Conservation (phyloP, 192 early-diverging fungal genomes). For the Entrophospora sp. region DNA sequence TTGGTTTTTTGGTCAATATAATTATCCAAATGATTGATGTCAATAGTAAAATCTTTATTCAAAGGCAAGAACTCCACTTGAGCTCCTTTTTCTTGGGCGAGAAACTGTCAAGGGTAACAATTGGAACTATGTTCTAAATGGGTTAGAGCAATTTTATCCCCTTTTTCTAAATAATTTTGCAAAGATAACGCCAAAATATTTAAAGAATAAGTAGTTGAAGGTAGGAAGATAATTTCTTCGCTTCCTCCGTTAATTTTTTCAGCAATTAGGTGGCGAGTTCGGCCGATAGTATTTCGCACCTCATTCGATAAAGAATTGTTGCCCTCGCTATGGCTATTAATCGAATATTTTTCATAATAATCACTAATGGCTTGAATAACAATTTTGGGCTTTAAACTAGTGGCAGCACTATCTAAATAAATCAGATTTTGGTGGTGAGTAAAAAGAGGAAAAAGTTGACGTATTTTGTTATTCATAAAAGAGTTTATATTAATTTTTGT, state of each 20-base stretch:
- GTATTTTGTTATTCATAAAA: slow-evolving; percentile 5
- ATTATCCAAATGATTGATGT: not conserved
- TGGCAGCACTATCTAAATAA: slow-evolving; percentile 16
- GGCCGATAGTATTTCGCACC: not conserved
- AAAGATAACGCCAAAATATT: slow-evolving; percentile 4
- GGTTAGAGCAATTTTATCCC: not conserved
- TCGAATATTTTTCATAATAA: slow-evolving; percentile 12
- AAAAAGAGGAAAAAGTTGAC: slow-evolving; percentile 12
- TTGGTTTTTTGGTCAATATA: slow-evolving; percentile 9
- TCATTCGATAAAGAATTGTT: slow-evolving; percentile 7
- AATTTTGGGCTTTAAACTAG: slow-evolving; percentile 12
- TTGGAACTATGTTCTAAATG: slow-evolving; percentile 18
- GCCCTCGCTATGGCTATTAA: slow-evolving; percentile 6
- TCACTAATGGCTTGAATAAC: slow-evolving; percentile 16
- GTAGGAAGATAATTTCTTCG: slow-evolving; percentile 13
- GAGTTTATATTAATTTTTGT: not conserved
- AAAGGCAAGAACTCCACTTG: slow-evolving; percentile 1
- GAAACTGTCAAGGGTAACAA: slow-evolving; percentile 12
- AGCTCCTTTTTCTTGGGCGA: not conserved
- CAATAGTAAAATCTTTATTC: not conserved
- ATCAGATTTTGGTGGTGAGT: not conserved
- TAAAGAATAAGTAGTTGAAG: slow-evolving; percentile 11
- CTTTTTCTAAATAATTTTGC: slow-evolving; percentile 12
- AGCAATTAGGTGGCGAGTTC: not conserved
- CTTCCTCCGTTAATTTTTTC: not conserved